phyloP scores from a whole-genome alignment of 371 early-diverging fungal genomes.

The Mortierella sp. region DNA sequence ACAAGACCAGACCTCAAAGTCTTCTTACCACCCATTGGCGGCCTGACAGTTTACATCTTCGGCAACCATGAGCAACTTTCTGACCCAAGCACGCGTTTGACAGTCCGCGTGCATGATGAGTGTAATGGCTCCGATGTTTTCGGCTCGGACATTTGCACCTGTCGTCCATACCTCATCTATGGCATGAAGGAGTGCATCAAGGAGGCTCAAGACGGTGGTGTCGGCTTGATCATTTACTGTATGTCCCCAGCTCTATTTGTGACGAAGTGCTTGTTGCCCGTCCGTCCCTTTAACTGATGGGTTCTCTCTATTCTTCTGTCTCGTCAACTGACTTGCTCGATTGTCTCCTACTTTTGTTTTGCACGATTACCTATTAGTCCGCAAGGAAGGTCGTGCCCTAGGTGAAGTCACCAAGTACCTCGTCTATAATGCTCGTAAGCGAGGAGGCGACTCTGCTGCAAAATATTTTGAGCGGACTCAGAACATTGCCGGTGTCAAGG shows the following conservation, averaged over 20 bases:
- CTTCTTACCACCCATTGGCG: conserved; percentile 95
- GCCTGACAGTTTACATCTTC: conserved; percentile 94
- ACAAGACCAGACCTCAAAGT: conserved; percentile 94
- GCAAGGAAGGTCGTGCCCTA: conserved; percentile 94
- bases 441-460: conserved; percentile 93
- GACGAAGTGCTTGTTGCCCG: too few relatives aligned
- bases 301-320: not conserved
- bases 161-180: conserved; percentile 93
- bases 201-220: conserved; percentile 94
- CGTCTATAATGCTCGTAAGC: conserved; percentile 94
- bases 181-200: conserved; percentile 93
- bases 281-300: too few relatives aligned
- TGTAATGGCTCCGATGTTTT: conserved; percentile 96
- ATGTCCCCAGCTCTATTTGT: too few relatives aligned
- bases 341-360: too few relatives aligned
- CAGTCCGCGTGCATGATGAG: conserved; percentile 93
- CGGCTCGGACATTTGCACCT: conserved; percentile 94
- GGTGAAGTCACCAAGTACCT: conserved; percentile 98
- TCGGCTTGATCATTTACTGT: conserved; percentile 95
- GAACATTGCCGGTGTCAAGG: conserved; percentile 93
- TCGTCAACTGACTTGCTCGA: not conserved
- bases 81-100: conserved; percentile 87
- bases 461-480: conserved; percentile 94
- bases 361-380: conserved; percentile 57
- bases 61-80: conserved; percentile 85